Evolutionary conservation across 495 filamentous ascomycete species (phyloP).

Genomic region (Ascodesmis nigricans): DNA sequence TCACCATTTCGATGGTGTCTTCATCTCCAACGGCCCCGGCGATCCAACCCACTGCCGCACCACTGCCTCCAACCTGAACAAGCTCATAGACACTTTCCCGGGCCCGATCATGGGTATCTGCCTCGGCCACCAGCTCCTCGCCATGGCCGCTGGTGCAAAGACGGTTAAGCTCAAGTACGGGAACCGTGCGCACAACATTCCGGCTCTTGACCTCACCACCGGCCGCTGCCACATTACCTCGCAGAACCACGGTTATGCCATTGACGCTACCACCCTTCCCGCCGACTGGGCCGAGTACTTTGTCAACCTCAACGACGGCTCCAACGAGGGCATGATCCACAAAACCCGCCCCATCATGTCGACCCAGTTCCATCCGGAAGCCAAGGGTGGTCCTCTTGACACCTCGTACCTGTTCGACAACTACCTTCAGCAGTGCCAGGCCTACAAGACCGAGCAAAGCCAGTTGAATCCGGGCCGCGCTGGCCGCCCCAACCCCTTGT

Average conservation of each 20-base stretch:
- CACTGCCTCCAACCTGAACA: conserved; percentile 71
- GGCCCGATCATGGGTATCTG: conserved; percentile 95
- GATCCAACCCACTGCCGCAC: conserved; percentile 90
- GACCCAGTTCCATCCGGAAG: conserved; percentile 96
- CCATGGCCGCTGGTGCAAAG: conserved; percentile 58
- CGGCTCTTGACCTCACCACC: conserved; percentile 77
- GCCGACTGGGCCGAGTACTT: conserved; percentile 90
- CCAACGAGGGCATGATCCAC: conserved; percentile 94
- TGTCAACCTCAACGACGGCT: conserved; percentile 84
- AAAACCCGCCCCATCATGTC: conserved; percentile 89
- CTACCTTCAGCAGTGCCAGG: conserved; percentile 71
- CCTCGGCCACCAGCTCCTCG: conserved; percentile 73
- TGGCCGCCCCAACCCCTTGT: conserved; percentile 58
- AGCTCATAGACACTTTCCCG: conserved; percentile 72
- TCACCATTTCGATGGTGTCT: conserved; percentile 91
- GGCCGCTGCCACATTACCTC: conserved; percentile 95
- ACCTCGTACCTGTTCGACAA: conserved; percentile 86
- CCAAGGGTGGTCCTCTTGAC: conserved; percentile 87
- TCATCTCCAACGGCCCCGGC: conserved; percentile 94
- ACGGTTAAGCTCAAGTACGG: conserved; percentile 95
- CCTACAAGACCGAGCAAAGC: conserved; percentile 64
- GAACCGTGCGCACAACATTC: conserved; percentile 96
- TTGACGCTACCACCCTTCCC: conserved; percentile 60
- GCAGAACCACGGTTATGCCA: conserved; percentile 97
- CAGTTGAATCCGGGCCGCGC: conserved; percentile 38